Conservation (phyloP, 139 green algal species). For the Haematococcus lacustris region DNA sequence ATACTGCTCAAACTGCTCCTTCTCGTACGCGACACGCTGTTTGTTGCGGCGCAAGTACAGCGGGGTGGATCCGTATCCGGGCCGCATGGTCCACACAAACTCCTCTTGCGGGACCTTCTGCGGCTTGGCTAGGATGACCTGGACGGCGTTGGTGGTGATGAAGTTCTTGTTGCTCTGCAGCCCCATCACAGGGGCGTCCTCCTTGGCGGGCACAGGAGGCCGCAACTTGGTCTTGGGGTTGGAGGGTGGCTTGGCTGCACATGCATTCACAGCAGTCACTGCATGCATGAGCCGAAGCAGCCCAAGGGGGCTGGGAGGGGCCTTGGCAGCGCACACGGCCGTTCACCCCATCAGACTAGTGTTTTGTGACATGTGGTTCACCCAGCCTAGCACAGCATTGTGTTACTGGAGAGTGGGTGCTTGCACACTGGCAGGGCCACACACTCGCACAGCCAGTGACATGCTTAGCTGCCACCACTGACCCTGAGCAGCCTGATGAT, state of each 20-base stretch:
- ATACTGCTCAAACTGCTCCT: slow-evolving; percentile 55
- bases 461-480: too few species aligned
- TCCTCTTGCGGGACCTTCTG: slow-evolving; percentile 34
- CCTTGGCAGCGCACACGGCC: too few species aligned
- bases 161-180: slow-evolving; percentile 72
- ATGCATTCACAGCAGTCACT: too few species aligned
- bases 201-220: slow-evolving; percentile 38
- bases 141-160: slow-evolving; percentile 66
- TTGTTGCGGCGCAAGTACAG: slow-evolving; percentile 76
- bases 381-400: too few species aligned
- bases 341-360: too few species aligned
- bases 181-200: slow-evolving; percentile 60
- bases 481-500: too few species aligned
- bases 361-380: too few species aligned
- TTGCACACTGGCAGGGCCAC: too few species aligned
- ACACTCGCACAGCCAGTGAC: too few species aligned
- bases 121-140: slow-evolving; percentile 53
- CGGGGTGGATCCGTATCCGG: slow-evolving; percentile 67
- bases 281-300: too few species aligned
- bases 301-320: too few species aligned
- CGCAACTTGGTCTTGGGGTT: slow-evolving; percentile 43
- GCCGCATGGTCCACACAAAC: slow-evolving; percentile 44
- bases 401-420: too few species aligned
- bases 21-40: slow-evolving; percentile 45
- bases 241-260: background rate